A percentile compares a stretch with the other conserved stretches of the same genome.
These are phyloP conservation scores for Ogataea angusta DNA, from an alignment of 805 yeast species.

Conservation along the genomic window DNA sequence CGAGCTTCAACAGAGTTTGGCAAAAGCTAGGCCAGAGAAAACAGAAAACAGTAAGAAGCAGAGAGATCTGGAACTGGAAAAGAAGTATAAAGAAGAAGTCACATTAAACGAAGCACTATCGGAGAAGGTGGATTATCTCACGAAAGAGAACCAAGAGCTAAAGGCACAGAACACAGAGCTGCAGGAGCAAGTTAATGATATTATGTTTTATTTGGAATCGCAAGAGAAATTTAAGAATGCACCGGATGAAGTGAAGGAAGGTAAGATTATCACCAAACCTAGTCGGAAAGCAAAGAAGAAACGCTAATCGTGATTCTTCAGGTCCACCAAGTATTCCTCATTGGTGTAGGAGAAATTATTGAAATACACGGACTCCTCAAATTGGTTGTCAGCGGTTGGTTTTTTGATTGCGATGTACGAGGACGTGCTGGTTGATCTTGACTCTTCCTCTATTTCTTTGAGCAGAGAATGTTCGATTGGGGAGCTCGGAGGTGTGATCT, in stretches of 20 bases:
- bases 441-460: constrained; percentile 27
- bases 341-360: constrained; percentile 33
- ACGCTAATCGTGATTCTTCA: neutral
- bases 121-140: constrained; percentile 37
- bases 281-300: constrained; percentile 11
- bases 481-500: constrained; percentile 41
- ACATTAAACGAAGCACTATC: constrained; percentile 40
- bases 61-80: constrained; percentile 17
- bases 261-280: constrained; percentile 50
- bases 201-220: constrained; percentile 77
- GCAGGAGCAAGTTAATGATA: constrained; percentile 63
- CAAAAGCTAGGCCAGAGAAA: constrained; percentile 5
- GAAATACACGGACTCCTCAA: constrained; percentile 32
- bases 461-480: constrained; percentile 29
- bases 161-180: constrained; percentile 45
- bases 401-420: constrained; percentile 33
- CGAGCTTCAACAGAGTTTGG: constrained; percentile 8
- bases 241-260: constrained; percentile 69
- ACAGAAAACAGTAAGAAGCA: constrained; percentile 21
- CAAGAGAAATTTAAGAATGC: constrained; percentile 71
- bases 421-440: constrained; percentile 31
- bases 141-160: constrained; percentile 33
- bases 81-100: constrained; percentile 45
- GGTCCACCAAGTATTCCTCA: constrained; percentile 15
- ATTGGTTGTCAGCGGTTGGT: constrained; percentile 23